Percentiles rank a stretch among this genome's conserved stretches.
These are phyloP conservation scores for Corymbia maculata DNA, from an alignment of 345 rosid genomes.

Conservation along the genomic window DNA sequence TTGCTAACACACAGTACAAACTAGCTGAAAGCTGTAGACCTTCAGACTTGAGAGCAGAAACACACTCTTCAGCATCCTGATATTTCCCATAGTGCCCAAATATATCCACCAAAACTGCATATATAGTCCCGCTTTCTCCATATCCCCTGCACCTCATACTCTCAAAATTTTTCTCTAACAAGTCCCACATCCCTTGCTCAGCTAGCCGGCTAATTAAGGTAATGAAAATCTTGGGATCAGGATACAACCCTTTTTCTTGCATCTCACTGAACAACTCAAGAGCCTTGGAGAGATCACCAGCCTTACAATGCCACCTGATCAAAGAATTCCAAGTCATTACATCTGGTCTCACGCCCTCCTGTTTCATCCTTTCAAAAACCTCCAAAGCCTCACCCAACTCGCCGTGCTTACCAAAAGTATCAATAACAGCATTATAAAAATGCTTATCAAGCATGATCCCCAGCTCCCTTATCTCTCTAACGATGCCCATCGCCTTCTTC, in stretches of 20 bases:
- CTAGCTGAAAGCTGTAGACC: slow-evolving; percentile 36
- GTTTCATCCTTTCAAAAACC: slow-evolving; percentile 34
- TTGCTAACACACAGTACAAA: slow-evolving; percentile 50
- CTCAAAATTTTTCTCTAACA: slow-evolving; percentile 32
- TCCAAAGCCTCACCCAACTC: slow-evolving; percentile 45
- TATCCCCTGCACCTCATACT: slow-evolving; percentile 28
- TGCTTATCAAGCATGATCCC: slow-evolving; percentile 39
- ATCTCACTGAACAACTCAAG: slow-evolving; percentile 41
- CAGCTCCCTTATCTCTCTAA: slow-evolving; percentile 44
- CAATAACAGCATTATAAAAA: slow-evolving; percentile 46
- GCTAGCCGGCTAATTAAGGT: slow-evolving; percentile 41
- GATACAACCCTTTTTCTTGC: slow-evolving; percentile 53
- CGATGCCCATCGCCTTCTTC: slow-evolving; percentile 56
- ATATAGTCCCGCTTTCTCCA: slow-evolving; percentile 25
- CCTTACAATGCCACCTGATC: slow-evolving; percentile 57
- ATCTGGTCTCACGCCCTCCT: slow-evolving; percentile 37
- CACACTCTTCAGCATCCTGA: slow-evolving; percentile 38
- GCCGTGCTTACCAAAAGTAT: slow-evolving; percentile 57
- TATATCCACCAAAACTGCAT: slow-evolving; percentile 45
- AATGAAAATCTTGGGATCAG: slow-evolving; percentile 53
- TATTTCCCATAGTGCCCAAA: slow-evolving; percentile 57
- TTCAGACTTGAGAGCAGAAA: slow-evolving; percentile 42
- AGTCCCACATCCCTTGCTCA: slow-evolving; percentile 60
- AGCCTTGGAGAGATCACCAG: slow-evolving; percentile 30
- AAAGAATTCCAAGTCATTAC: slow-evolving; percentile 52